A percentile compares a stretch with the other conserved stretches of the same genome.
These are phyloP conservation scores for Phoma sp. DNA, from an alignment of 2,329 filamentous ascomycete genomes.

Conservation along the genomic window DNA sequence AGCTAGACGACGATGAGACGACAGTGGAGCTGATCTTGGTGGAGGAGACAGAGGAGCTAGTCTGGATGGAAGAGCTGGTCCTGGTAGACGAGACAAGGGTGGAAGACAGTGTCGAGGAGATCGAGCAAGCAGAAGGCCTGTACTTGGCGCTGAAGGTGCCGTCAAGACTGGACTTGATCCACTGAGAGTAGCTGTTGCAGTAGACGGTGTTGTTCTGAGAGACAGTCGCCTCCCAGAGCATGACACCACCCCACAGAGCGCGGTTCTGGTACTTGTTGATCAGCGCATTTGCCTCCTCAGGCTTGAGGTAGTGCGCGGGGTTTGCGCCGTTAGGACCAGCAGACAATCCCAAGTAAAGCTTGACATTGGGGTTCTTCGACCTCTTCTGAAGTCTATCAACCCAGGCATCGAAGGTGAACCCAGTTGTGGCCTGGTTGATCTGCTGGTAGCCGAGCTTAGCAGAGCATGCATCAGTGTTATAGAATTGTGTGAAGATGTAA, in stretches of 20 bases:
- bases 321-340: slow-evolving; percentile 35
- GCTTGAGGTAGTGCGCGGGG: slow-evolving; percentile 55
- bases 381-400: slow-evolving; percentile 46
- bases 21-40: background rate
- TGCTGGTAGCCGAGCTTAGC: slow-evolving; percentile 51
- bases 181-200: slow-evolving; percentile 54
- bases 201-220: slow-evolving; percentile 56
- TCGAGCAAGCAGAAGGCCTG: slow-evolving; percentile 23
- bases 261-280: slow-evolving; percentile 48
- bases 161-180: slow-evolving; percentile 54
- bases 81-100: slow-evolving; percentile 8
- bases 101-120: slow-evolving; percentile 9
- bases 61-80: background rate
- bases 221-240: slow-evolving; percentile 65
- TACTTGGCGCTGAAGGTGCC: slow-evolving; percentile 31
- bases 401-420: slow-evolving; percentile 59
- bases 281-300: slow-evolving; percentile 55
- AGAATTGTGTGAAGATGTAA: slow-evolving; percentile 64
- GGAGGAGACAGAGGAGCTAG: background rate
- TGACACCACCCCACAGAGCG: slow-evolving; percentile 63
- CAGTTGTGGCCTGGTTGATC: slow-evolving; percentile 34
- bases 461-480: slow-evolving; percentile 62
- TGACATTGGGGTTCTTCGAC: slow-evolving; percentile 52
- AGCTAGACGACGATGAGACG: slow-evolving; percentile 2
- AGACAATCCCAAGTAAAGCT: slow-evolving; percentile 62